Evolutionary conservation across 2,329 filamentous ascomycete genomes (phyloP), one percentile per base, ranked within the genome.

Genomic region (Aspergillus ruber): DNA sequence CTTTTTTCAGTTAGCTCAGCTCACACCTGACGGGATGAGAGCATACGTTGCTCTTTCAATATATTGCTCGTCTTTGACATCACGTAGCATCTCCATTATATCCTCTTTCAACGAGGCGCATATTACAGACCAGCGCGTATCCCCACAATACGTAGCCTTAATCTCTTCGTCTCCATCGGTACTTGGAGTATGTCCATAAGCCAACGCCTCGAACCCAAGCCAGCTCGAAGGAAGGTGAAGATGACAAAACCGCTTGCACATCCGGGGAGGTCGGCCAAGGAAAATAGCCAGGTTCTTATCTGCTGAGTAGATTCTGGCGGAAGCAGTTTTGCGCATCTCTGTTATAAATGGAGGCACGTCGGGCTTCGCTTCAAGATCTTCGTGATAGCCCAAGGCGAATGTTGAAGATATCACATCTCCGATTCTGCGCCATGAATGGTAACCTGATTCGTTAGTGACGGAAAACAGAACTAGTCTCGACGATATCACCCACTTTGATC

Each of bases 271-370:
- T 1, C 74, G 66, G 5, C 74, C 74, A 12, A 76, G 64, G 42
- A 76, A 76, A 3, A 75, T 69, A 0, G 71, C 68, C 7, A 75
- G 59, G 18, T 71, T 74, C 51, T 75, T 76, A 52, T 76, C 74
- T 0, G 68, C 68, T 0, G 71, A 70, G 51, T 74, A 76, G 3
- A 67, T 63, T 2, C 68, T 60, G 2, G 68, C 69, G 49, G 74
- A 74, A 0, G 65, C 64, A 1, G 62, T 57, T 45, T 67, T 64
- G 6, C 72, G 62, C 3, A 76, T 49, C 17, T 71, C 61, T 4
- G 58, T 55, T 0, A 75, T 50, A n/a, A 72, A 74, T 0, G 47
- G 43, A 2, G 72, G 66, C 3, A 58, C 55, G 1, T 53, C 50
- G 0, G 54, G 44, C 21, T 56, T 56, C 4, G 53, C 53, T 46